Base-by-base conservation (phyloP, 2,329 filamentous ascomycete species). In the Epichloe festucae region DNA sequence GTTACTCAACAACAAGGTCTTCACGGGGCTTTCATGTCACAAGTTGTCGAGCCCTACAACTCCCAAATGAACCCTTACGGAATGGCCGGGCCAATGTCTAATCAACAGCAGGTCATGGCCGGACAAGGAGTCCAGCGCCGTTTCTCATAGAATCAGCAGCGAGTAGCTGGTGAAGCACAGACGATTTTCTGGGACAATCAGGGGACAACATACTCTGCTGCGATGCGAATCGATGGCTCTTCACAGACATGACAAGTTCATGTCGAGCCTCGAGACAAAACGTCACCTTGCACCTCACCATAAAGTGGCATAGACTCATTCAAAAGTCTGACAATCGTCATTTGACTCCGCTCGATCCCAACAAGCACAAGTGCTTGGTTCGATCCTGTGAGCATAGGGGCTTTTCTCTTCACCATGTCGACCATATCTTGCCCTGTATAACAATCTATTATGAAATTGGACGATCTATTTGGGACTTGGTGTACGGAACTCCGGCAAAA, bases 1-100 rank as follows among this genome's bases (percentile, higher is more conserved):
- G 86, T 97, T 7, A 89, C 89, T 3, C 87, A 94, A 65, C 84
- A 88, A 45, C 90, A 96, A 67, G 68, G 68, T 23, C 72, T 93
- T 2, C 76, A 79, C 49, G 70, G 72, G 4, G 72, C 71, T 1
- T 80, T 73, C 56, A 75, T 82, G 71, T 74, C 77, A 45, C 76
- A 76, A 57, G 68, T 73, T 14, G 75, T 78, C 59, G 76, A 80
- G 53, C 70, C 75, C 0, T 78, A 71, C 56, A 75, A 76, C 52
- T 66, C 72, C 0, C 76, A 78, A 57, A 77, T 81, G 65, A 79
- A 80, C 56, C 76, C 77, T 0, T 82, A 81, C 56, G 75, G 73
- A 43, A 79, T 81, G 76, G 73, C 68, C 7, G 73, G 70, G 4
- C 69, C 73, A 1, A 76, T 80, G 54, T 61, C 70, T 4, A 71